Evolutionary conservation across 371 early-diverging fungal genomes (phyloP), one percentile per base, ranked within the genome.

Genomic region (Nematocida sp.): DNA sequence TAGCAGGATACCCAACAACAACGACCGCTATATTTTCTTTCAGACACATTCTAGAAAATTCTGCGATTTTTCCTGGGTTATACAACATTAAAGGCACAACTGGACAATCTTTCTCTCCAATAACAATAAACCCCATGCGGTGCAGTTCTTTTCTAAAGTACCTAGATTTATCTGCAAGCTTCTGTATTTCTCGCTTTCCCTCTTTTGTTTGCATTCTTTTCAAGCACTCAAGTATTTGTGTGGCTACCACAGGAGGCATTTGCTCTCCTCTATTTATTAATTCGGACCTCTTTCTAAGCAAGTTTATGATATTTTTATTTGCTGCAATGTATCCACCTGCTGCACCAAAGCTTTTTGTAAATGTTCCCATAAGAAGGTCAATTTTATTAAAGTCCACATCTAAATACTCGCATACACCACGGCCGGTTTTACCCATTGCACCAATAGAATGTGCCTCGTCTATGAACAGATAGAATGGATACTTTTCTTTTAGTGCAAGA

Each of bases 361-460:
- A 97, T 3, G 98, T 98, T 18, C 98, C 99, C 99, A 99, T 98
- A 52, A 95, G 86, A 74, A 98, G 90, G 85, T 99, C 99, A 44
- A 98, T 90, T 46, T 94, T 91, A 45, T 87, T 88, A 39, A 95
- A 94, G 83, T 93, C 92, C 18, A 97, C 90, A 62, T 92, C 88
- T 82, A 90, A 92, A 86, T 94, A 93, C 88, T 98, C 98, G 88
- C 97, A 96, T 40, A 97, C 91, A 70, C 98, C 98, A 54, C 96
- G 90, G 23, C 98, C 96, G 61, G 91, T 90, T 88, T 88, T 86
- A 58, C 95, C 95, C 82, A 95, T 84, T 6, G 97, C 96, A 62
- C 98, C 98, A 80, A 99, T 94, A 23, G 96, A 96, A 86, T 99
- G 99, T 4, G 99, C 99, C 87, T 99, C 98, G 86, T 99, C 98